Evolutionary conservation across 2,329 filamentous ascomycete species (phyloP), one percentile per base, ranked within the genome.

Genomic region (Akanthomyces muscarius): DNA sequence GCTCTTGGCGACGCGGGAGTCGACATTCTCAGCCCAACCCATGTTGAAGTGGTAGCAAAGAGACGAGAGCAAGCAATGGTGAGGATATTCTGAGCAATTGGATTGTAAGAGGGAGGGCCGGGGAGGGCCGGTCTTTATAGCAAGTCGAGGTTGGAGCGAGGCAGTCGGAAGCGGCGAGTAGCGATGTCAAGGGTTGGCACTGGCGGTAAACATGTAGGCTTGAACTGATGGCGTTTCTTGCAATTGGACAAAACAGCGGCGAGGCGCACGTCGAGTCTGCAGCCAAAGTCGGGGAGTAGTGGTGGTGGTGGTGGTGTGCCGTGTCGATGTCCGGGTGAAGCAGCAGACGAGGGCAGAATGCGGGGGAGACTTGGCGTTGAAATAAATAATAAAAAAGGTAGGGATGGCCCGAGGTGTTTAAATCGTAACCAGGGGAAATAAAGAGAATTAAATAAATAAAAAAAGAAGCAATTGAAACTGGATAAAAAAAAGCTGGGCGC

Each of bases 1-100:
- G 71, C 87, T 88, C 66, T 77, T 78, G 65, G 89, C 90, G 68
- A 92, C 82, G 65, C 77, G 81, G 66, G 71, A 70, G 72, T 89
- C 87, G 72, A 78, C 70, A 4, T 71, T 78, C 16, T 85, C 74
- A 60, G 80, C 71, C 80, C 80, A 83, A 69, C 73, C 75, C 81
- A 83, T 84, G 50, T 23, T 56, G 42, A 30, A 23, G n/a, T 25
- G 23, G 44, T 48, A 62, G 42, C 51, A 38, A 51, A 23, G 5
- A 42, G 13, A 47, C n/a, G 21, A 18, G 18, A 7, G 21, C 16
- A 33, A 13, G 11, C 42, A 25, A 25, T 23, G 8, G 13, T 8
- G 14, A 30, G 6, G 23, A n/a, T n/a, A 18, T 25, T 45, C 18
- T 47, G 13, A 51, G 42, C 44, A 60, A 48, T 59, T 30, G 33